Percentiles rank a stretch among this genome's conserved stretches.
Conservation (phyloP, 139 green algal species). For the Pseudopediastrum boryanum region DNA sequence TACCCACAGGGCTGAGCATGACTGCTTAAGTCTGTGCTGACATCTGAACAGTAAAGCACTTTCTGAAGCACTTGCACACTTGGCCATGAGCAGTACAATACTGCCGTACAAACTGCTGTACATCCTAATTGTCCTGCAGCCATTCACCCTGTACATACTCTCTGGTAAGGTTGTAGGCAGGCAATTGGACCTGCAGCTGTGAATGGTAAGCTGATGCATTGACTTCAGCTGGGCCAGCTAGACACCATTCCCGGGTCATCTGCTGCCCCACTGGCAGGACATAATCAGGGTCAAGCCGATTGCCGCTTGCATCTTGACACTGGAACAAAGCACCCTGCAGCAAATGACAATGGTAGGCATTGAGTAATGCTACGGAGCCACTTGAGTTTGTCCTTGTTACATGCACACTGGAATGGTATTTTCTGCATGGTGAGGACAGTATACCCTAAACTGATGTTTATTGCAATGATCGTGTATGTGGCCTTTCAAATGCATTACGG, state of each 20-base stretch:
- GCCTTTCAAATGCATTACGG: no score
- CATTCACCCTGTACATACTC: background rate
- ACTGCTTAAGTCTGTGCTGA: no score
- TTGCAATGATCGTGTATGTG: no score
- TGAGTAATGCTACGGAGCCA: no score
- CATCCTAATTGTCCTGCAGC: no score
- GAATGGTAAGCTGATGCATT: conserved; percentile 47
- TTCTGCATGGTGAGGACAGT: no score
- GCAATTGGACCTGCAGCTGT: conserved; percentile 33
- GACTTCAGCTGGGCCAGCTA: conserved; percentile 18
- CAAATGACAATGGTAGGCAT: background rate
- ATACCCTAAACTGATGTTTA: no score
- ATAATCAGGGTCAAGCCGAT: conserved; percentile 49
- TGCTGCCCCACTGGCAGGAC: conserved; percentile 47
- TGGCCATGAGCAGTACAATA: background rate
- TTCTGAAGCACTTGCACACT: background rate
- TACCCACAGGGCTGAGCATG: no score
- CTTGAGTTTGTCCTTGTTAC: no score
- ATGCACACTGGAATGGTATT: no score
- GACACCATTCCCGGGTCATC: conserved; percentile 50
- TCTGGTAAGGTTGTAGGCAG: conserved; percentile 41
- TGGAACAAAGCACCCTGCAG: conserved; percentile 39
- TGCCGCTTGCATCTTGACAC: conserved; percentile 24
- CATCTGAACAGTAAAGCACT: no score
- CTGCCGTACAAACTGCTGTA: no score